Conservation (phyloP, 208 protist species). For the Trypanosoma grayi region DNA sequence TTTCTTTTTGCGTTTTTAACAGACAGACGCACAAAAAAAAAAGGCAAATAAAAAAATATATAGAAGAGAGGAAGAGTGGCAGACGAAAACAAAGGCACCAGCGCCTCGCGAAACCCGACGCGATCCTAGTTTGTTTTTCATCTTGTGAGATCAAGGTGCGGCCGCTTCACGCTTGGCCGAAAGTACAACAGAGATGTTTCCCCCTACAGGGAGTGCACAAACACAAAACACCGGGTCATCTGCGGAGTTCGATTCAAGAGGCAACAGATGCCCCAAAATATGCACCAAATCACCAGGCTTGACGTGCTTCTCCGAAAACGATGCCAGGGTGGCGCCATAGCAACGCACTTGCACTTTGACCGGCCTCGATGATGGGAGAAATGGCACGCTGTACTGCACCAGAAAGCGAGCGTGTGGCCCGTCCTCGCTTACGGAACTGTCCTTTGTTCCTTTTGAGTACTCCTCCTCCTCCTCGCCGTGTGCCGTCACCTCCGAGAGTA, state of each 20-base stretch:
- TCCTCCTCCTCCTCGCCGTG: conserved; percentile 12
- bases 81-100: not conserved
- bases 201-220: conserved; percentile 67
- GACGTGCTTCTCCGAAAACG: conserved; percentile 50
- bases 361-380: conserved; percentile 29
- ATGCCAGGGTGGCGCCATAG: conserved; percentile 50
- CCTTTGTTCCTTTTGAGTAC: conserved; percentile 1
- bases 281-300: conserved; percentile 75
- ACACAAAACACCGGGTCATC: conserved; percentile 37
- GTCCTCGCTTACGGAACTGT: conserved; percentile 10
- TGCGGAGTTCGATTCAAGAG: conserved; percentile 15
- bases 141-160: not conserved
- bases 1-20: conserved; percentile 8
- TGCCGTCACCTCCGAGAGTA: conserved; percentile 17
- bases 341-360: conserved; percentile 49
- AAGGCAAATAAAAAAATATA: conserved; percentile 15
- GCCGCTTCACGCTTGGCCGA: conserved; percentile 4
- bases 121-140: too few species aligned
- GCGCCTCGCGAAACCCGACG: not conserved
- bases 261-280: conserved; percentile 74
- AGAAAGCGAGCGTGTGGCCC: conserved; percentile 43
- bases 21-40: conserved; percentile 21
- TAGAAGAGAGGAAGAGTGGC: not conserved
- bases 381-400: conserved; percentile 59
- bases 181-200: conserved; percentile 75